Evolutionary conservation across 1,284 basidiomycete genomes (phyloP), one percentile per base, ranked within the genome.

Genomic region (Ustanciosporium gigantosporum): DNA sequence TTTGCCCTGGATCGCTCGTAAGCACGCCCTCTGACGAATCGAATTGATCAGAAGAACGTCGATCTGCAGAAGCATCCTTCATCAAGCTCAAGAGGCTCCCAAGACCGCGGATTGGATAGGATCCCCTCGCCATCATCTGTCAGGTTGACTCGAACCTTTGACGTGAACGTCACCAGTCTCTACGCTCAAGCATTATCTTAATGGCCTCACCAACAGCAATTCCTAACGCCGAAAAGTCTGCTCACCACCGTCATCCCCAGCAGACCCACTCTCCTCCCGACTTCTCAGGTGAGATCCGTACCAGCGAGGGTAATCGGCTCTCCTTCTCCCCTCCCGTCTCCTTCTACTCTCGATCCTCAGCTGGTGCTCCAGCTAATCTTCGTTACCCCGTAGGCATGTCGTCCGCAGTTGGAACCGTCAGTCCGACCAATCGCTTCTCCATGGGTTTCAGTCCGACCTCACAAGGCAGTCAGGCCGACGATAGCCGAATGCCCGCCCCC

Each of bases 201-300:
- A 68, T 68, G 66, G 66, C 66, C 42, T 56, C 65, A 23, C 67
- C 67, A 0, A 70, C 67, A 2, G 64, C 67, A 8, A 70, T 70
- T 24, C 65, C 67, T 16, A 52, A 70, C 25, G 41, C 45, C 27
- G 55, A 70, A 48, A 67, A 64, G 40, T 70, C 67, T 42, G 50
- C 65, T 21, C 67, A 70, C 35, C 51, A 70, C 52, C 59, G 44
- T 34, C 48, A 41, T 29, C 46, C 48, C 16, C 48, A 43, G 37
- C 41, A 36, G 16, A 25, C 36, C 14, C 24, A 41, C 16, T 21
- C 46, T 1, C 20, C 48, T 21, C 45, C 46, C 38, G 52, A 57
- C 27, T 46, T 64, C 27, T 41, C 57, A 16, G 41, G 53, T 45
- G 59, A 66, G 37, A 60, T 62, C 22, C 52, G 41, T 39, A 56